Percentiles rank a stretch among this genome's conserved stretches.
Evolutionary conservation across 2,329 filamentous ascomycete genomes (phyloP).

Genomic region (Fusarium tuaranense): DNA sequence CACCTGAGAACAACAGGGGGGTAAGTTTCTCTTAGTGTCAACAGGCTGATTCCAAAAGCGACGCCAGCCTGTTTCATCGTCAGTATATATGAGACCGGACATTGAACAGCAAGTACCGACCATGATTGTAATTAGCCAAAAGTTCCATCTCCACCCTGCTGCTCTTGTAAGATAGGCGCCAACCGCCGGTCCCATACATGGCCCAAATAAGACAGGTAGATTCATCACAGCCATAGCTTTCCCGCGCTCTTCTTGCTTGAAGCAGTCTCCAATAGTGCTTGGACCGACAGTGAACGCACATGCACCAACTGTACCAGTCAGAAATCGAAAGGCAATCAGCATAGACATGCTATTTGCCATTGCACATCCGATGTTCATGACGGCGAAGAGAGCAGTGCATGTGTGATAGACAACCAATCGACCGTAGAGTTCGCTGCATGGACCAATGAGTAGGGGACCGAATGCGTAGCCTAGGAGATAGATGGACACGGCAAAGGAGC

Average conservation of each 20-base stretch:
- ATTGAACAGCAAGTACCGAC: background rate
- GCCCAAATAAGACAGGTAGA: background rate
- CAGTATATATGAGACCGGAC: background rate
- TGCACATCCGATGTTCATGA: conserved; percentile 19
- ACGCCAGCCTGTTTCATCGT: background rate
- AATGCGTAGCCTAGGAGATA: conserved; percentile 62
- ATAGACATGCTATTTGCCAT: conserved; percentile 55
- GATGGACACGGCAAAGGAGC: conserved; percentile 43
- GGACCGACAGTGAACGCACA: conserved; percentile 62
- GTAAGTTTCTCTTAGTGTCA: background rate
- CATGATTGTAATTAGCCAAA: background rate
- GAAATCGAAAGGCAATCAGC: conserved; percentile 70
- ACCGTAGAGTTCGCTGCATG: conserved; percentile 62
- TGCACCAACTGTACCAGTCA: conserved; percentile 67
- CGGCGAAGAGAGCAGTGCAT: conserved; percentile 47
- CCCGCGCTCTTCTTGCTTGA: background rate
- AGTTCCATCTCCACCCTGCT: background rate
- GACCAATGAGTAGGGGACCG: conserved; percentile 60
- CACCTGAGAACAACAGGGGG: background rate
- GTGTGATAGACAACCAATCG: conserved; percentile 57
- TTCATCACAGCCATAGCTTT: conserved; percentile 1
- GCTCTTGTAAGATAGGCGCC: background rate
- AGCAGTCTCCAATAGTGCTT: background rate
- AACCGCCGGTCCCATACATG: background rate
- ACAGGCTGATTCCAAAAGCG: background rate